Evolutionary conservation across 2,329 filamentous ascomycete genomes (phyloP).

Genomic region (Teratosphaeria nubilosa): DNA sequence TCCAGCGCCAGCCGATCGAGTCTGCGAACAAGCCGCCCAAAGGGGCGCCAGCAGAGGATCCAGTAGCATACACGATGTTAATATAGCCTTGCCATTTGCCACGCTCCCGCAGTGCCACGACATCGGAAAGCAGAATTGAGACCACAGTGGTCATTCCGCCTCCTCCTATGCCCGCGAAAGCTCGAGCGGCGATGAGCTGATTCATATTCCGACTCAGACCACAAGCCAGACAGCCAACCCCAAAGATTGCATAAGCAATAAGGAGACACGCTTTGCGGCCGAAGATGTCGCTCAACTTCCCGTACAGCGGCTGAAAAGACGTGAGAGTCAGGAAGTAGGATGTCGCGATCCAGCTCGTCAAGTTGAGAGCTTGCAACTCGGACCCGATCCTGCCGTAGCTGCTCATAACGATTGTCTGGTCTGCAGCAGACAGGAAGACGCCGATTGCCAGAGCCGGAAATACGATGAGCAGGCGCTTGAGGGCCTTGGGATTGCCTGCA

Average conservation of each 20-base stretch:
- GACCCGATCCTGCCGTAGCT: conserved; percentile 69
- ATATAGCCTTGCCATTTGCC: conserved; percentile 66
- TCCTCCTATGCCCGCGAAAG: conserved; percentile 55
- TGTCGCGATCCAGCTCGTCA: conserved; percentile 65
- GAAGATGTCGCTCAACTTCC: conserved; percentile 61
- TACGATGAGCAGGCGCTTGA: conserved; percentile 45
- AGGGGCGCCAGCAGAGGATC: conserved; percentile 59
- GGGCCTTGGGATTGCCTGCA: conserved; percentile 39
- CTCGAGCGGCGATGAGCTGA: conserved; percentile 56
- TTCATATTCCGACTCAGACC: conserved; percentile 53
- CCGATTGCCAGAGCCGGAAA: conserved; percentile 53
- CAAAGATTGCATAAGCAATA: conserved; percentile 55
- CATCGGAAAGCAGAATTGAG: conserved; percentile 59
- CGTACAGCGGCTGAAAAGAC: conserved; percentile 65
- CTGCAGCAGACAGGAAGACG: conserved; percentile 61
- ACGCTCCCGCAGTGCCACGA: conserved; percentile 58
- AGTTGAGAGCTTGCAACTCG: conserved; percentile 63
- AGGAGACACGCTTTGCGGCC: conserved; percentile 57
- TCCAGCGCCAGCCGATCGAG: conserved; percentile 66
- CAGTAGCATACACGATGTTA: conserved; percentile 61
- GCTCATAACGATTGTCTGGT: conserved; percentile 69
- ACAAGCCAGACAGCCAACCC: conserved; percentile 53
- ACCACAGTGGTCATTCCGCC: conserved; percentile 63
- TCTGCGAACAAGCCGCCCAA: conserved; percentile 63
- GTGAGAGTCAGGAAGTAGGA: conserved; percentile 65